Percentiles rank a stretch among this genome's conserved stretches.
Conservation (phyloP, 306 rosid genomes). For the Dalbergia cultrata region DNA sequence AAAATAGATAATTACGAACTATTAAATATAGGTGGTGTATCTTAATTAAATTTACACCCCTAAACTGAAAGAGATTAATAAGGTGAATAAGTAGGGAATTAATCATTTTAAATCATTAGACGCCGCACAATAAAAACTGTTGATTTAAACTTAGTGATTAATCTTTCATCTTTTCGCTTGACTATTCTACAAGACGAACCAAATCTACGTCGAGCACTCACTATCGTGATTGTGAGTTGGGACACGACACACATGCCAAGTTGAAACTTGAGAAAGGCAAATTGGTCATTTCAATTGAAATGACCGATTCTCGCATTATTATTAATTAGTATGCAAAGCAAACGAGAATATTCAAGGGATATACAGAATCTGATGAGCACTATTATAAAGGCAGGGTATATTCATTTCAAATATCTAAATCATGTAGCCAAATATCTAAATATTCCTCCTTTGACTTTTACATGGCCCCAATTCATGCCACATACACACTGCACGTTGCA, state of each 20-base stretch:
- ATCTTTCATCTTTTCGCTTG: too few species aligned
- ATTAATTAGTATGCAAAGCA: neutral
- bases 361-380: neutral
- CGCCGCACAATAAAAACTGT: too few species aligned
- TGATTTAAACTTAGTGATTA: too few species aligned
- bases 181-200: too few species aligned
- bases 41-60: too few species aligned
- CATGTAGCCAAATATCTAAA: slow-evolving; percentile 7
- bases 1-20: too few species aligned
- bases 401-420: slow-evolving; percentile 6
- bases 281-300: neutral
- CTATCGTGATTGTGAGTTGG: neutral
- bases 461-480: neutral
- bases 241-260: neutral
- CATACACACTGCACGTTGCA: neutral
- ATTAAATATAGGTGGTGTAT: too few species aligned
- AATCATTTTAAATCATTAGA: too few species aligned
- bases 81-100: too few species aligned
- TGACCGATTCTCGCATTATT: neutral
- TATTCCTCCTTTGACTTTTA: slow-evolving; percentile 8
- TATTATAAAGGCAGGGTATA: neutral
- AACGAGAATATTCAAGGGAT: slow-evolving; percentile 3
- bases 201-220: too few species aligned
- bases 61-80: too few species aligned
- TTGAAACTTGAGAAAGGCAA: neutral